Percentiles rank a stretch among this genome's conserved stretches.
Conservation (phyloP, 306 rosid species). For the Elaeagnus macrophylla region DNA sequence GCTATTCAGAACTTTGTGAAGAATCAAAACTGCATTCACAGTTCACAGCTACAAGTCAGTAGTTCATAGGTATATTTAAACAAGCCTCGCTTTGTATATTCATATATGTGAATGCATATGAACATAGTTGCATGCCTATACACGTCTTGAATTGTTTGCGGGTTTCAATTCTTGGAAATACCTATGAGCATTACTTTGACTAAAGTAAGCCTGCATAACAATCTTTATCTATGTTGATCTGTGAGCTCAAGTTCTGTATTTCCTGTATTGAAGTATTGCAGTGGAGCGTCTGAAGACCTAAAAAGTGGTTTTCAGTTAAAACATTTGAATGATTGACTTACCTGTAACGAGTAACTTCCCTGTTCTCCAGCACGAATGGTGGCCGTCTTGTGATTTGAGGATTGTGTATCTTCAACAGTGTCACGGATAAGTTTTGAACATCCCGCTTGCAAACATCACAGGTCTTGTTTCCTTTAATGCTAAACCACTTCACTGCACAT, state of each 20-base stretch:
- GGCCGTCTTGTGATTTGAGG: constrained; percentile 33
- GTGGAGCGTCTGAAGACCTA: too few relatives aligned
- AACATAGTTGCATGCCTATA: too few relatives aligned
- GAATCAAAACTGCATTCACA: too few relatives aligned
- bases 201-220: background rate
- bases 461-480: constrained; percentile 80
- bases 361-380: constrained; percentile 25
- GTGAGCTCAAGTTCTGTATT: too few relatives aligned
- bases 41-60: too few relatives aligned
- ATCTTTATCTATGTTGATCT: background rate
- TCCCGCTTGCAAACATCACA: constrained; percentile 87
- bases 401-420: constrained; percentile 54
- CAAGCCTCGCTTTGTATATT: too few relatives aligned
- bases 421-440: constrained; percentile 70
- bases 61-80: too few relatives aligned
- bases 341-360: constrained; percentile 48
- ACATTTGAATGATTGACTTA: constrained; percentile 22
- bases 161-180: background rate
- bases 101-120: background rate
- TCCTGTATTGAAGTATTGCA: too few relatives aligned
- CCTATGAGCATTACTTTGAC: too few relatives aligned
- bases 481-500: constrained; percentile 94
- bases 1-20: too few relatives aligned
- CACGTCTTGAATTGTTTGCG: background rate
- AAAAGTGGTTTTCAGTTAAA: too few relatives aligned